phyloP scores from a whole-genome alignment of 2,329 filamentous ascomycete genomes.

The Tolypocladium tropicale region DNA sequence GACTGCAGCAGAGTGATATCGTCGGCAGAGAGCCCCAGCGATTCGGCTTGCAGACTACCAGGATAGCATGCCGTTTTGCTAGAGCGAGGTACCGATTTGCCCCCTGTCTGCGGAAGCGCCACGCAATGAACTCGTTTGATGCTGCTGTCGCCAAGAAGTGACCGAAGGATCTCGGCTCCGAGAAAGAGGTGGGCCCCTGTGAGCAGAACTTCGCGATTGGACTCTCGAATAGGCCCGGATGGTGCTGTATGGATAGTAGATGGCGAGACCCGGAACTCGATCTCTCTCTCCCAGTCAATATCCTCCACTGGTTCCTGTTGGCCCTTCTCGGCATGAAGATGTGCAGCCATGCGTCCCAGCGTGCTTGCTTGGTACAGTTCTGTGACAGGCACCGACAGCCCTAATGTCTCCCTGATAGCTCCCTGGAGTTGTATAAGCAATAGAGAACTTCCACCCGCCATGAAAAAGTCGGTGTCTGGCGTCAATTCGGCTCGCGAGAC shows the following conservation, averaged over 20 bases:
- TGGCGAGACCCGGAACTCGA: slow-evolving; percentile 13
- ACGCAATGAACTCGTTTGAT: slow-evolving; percentile 32
- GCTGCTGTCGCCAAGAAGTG: slow-evolving; percentile 18
- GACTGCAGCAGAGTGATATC: slow-evolving; percentile 1
- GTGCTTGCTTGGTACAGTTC: slow-evolving; percentile 28
- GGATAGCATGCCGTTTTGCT: slow-evolving; percentile 1
- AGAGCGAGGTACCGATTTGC: neutral
- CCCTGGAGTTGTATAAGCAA: slow-evolving; percentile 23
- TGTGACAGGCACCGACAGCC: slow-evolving; percentile 17
- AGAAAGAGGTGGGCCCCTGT: slow-evolving; percentile 24
- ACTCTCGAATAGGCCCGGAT: neutral
- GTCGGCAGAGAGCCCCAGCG: slow-evolving; percentile 1
- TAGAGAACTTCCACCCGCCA: slow-evolving; percentile 30
- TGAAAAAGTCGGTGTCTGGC: slow-evolving; percentile 28
- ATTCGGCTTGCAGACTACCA: slow-evolving; percentile 1
- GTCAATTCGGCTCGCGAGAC: slow-evolving; percentile 4
- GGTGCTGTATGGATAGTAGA: neutral
- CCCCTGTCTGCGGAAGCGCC: slow-evolving; percentile 18
- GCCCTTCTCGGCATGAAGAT: slow-evolving; percentile 12
- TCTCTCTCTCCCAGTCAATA: slow-evolving; percentile 5
- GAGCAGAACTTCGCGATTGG: neutral
- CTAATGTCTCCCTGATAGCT: slow-evolving; percentile 19
- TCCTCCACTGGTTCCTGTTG: neutral
- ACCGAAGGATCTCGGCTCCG: slow-evolving; percentile 24
- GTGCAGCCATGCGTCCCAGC: slow-evolving; percentile 25